A percentile compares a stretch with the other conserved stretches of the same genome.
phyloP scores from a whole-genome alignment of 2,329 filamentous ascomycete genomes.

The Neonectria sp. region DNA sequence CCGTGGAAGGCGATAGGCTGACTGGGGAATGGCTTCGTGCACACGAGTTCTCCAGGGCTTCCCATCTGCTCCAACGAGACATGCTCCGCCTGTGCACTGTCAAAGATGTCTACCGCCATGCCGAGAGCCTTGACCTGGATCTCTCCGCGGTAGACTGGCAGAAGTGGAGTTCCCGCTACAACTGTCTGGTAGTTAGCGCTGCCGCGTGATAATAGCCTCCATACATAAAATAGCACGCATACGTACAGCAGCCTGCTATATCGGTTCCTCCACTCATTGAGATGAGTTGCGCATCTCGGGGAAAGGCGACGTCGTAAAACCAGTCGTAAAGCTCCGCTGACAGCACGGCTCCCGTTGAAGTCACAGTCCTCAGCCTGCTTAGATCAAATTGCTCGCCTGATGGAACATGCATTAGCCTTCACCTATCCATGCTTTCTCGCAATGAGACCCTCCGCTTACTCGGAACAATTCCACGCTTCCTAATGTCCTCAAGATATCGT shows the following conservation, averaged over 20 bases:
- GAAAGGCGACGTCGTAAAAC: slow-evolving; percentile 23
- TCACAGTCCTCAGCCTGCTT: slow-evolving; percentile 5
- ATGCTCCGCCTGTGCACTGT: not conserved
- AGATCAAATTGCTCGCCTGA: slow-evolving; percentile 20
- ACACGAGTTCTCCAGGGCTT: slow-evolving; percentile 14
- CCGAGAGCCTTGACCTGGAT: slow-evolving; percentile 33
- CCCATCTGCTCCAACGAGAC: slow-evolving; percentile 10
- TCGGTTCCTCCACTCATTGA: slow-evolving; percentile 30
- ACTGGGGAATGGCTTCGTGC: slow-evolving; percentile 18
- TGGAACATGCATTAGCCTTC: no score
- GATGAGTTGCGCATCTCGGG: slow-evolving; percentile 4
- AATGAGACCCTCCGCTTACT: slow-evolving; percentile 4
- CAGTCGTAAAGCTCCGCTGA: slow-evolving; percentile 17
- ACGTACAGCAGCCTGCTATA: slow-evolving; percentile 25
- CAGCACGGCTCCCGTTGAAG: slow-evolving; percentile 20
- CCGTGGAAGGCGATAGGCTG: slow-evolving; percentile 8
- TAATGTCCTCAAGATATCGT: slow-evolving; percentile 17
- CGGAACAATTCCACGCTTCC: slow-evolving; percentile 5
- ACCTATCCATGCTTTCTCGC: no score
- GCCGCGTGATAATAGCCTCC: no score
- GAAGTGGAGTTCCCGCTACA: slow-evolving; percentile 24
- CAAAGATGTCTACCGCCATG: slow-evolving; percentile 32
- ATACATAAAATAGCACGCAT: no score
- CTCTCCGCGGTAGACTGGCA: slow-evolving; percentile 26
- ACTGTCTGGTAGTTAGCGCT: not conserved